Conservation (phyloP, 139 green algal species). For the Medakamo hakoo region DNA sequence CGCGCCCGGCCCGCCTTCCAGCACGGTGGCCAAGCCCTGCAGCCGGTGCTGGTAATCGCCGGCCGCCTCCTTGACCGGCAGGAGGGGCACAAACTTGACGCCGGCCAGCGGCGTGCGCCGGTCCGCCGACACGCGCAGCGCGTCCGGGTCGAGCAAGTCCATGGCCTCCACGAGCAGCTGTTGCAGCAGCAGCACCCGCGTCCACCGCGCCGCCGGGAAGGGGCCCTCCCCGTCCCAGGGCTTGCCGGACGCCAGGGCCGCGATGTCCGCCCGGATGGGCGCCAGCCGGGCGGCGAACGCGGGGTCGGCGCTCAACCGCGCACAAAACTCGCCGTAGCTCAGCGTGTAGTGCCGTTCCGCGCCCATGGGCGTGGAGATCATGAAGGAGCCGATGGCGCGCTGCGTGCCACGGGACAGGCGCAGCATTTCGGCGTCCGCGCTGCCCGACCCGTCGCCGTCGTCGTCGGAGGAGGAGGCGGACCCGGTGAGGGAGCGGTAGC, state of each 20-base stretch:
- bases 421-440: constrained; percentile 10
- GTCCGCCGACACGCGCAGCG: background rate
- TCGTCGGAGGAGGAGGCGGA: background rate
- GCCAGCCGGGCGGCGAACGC: constrained; percentile 25
- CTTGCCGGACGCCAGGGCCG: constrained; percentile 13
- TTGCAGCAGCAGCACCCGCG: constrained; percentile 41
- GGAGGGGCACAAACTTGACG: background rate
- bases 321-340: constrained; percentile 30
- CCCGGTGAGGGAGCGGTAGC: background rate
- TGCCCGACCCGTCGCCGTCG: background rate
- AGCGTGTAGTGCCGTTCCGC: constrained; percentile 39
- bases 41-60: background rate
- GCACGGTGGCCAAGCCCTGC: too few relatives aligned
- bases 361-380: constrained; percentile 40
- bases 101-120: background rate
- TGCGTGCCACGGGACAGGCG: constrained; percentile 29
- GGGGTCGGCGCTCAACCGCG: constrained; percentile 17
- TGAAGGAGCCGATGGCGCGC: constrained; percentile 39
- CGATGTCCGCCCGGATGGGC: constrained; percentile 13
- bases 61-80: background rate
- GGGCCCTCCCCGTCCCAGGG: constrained; percentile 18
- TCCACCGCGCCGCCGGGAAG: constrained; percentile 26
- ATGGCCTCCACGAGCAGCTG: constrained; percentile 52
- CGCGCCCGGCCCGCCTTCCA: background rate
- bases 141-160: constrained; percentile 46